Conservation (phyloP, 2,329 filamentous ascomycete genomes). For the Aschersonia sp. region DNA sequence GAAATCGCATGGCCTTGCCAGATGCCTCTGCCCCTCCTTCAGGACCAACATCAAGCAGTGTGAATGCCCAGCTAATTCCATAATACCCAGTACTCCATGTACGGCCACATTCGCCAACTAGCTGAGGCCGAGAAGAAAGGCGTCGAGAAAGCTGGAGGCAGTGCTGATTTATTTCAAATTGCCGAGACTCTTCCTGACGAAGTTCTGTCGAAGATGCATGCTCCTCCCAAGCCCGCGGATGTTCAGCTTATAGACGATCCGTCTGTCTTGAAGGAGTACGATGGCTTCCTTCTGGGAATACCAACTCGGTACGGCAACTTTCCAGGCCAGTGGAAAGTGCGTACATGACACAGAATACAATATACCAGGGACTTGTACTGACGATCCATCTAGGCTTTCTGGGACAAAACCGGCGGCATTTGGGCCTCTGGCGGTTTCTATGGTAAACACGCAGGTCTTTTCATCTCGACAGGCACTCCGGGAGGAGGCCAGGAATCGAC, state of each 20-base stretch:
- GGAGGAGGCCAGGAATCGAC: conserved; percentile 94
- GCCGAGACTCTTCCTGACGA: conserved; percentile 76
- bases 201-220: conserved; percentile 81
- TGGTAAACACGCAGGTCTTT: conserved; percentile 85
- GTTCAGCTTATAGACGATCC: conserved; percentile 49
- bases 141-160: conserved; percentile 75
- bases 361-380: no score
- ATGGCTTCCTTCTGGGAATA: conserved; percentile 85
- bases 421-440: conserved; percentile 66
- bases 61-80: background rate
- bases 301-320: conserved; percentile 96
- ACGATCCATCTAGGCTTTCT: conserved; percentile 42
- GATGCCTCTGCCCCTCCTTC: background rate
- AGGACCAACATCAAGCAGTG: no score
- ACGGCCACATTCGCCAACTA: conserved; percentile 74
- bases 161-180: conserved; percentile 74
- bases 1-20: background rate
- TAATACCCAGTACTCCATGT: conserved; percentile 65
- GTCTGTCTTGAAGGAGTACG: conserved; percentile 54
- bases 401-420: conserved; percentile 78
- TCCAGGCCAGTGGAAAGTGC: conserved; percentile 79
- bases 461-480: conserved; percentile 70
- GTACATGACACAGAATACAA: background rate
- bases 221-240: conserved; percentile 57
- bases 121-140: conserved; percentile 86